Conservation (phyloP, 108 stramenopile genomes). For the Fragilaria crotonensis region DNA sequence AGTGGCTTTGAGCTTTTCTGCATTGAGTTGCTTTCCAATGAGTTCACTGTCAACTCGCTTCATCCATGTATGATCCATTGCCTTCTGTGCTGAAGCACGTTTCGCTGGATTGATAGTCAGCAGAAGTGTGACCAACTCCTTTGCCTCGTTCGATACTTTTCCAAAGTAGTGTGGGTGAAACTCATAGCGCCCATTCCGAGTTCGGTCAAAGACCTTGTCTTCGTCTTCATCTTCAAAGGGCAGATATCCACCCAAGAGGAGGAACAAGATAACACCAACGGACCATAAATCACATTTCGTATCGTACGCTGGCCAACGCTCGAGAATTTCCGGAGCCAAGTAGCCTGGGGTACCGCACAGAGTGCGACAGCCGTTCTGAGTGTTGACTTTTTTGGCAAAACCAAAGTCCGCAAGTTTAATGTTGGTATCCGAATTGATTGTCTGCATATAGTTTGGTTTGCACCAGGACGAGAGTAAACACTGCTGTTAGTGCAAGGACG, state of each 20-base stretch:
- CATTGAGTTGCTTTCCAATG: slow-evolving; percentile 17
- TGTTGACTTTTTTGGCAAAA: slow-evolving; percentile 69
- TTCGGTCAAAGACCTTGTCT: slow-evolving; percentile 47
- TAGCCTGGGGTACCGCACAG: slow-evolving; percentile 97
- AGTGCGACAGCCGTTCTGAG: slow-evolving; percentile 71
- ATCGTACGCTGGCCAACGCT: slow-evolving; percentile 82
- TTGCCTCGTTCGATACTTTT: slow-evolving; percentile 44
- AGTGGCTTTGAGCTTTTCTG: slow-evolving; percentile 4
- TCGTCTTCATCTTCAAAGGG: slow-evolving; percentile 76
- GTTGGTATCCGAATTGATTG: neutral
- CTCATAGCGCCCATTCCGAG: slow-evolving; percentile 40
- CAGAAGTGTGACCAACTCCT: slow-evolving; percentile 65
- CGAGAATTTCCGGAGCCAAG: slow-evolving; percentile 95
- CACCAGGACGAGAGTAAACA: too few species aligned
- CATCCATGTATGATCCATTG: slow-evolving; percentile 49
- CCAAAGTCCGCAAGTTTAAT: slow-evolving; percentile 99
- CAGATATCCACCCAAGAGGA: slow-evolving; percentile 89
- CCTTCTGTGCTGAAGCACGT: slow-evolving; percentile 27
- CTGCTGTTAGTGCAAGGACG: too few species aligned
- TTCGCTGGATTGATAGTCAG: slow-evolving; percentile 48
- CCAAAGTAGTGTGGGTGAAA: slow-evolving; percentile 38
- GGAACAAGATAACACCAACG: slow-evolving; percentile 94
- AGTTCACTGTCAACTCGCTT: slow-evolving; percentile 8
- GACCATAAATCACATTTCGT: slow-evolving; percentile 94
- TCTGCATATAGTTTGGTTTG: neutral